Conservation (phyloP, 2,329 filamentous ascomycete genomes). For the Botryotinia convoluta region DNA sequence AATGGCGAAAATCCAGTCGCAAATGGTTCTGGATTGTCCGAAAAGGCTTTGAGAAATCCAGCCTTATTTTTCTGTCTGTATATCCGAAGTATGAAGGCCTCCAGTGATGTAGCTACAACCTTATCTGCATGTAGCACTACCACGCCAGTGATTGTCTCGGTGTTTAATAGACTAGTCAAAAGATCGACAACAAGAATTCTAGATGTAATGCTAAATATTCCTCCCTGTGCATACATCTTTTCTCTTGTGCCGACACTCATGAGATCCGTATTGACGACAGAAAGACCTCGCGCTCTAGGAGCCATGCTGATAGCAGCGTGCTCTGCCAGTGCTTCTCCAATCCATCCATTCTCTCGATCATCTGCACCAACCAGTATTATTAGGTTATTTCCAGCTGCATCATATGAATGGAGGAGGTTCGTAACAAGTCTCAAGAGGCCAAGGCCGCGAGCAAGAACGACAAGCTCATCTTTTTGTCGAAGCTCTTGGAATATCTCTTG, state of each 20-base stretch:
- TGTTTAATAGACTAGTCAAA: conserved; percentile 75
- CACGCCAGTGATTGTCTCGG: conserved; percentile 82
- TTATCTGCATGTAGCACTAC: conserved; percentile 86
- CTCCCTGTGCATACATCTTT: conserved; percentile 86
- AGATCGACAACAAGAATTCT: conserved; percentile 93
- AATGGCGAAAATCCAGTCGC: conserved; percentile 84
- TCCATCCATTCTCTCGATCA: conserved; percentile 93
- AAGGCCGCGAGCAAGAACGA: conserved; percentile 86
- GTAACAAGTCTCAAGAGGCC: conserved; percentile 88
- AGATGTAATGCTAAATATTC: conserved; percentile 94
- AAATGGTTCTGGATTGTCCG: conserved; percentile 89
- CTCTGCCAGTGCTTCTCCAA: conserved; percentile 92
- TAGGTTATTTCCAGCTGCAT: conserved; percentile 91
- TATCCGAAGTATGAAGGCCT: conserved; percentile 92
- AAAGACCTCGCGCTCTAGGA: conserved; percentile 78
- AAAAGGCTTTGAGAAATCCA: conserved; percentile 95
- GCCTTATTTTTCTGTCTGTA: conserved; percentile 92
- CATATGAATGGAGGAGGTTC: conserved; percentile 96
- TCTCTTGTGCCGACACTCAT: conserved; percentile 84
- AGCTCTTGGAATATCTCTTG: conserved; percentile 92
- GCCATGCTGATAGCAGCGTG: conserved; percentile 88
- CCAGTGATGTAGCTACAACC: conserved; percentile 79
- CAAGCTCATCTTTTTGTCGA: conserved; percentile 86
- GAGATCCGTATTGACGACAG: conserved; percentile 89
- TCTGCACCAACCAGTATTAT: conserved; percentile 86